These are phyloP conservation scores for Aechmea fasciata DNA, from an alignment of 176 grass and related monocot genomes.

Conservation along the genomic window DNA sequence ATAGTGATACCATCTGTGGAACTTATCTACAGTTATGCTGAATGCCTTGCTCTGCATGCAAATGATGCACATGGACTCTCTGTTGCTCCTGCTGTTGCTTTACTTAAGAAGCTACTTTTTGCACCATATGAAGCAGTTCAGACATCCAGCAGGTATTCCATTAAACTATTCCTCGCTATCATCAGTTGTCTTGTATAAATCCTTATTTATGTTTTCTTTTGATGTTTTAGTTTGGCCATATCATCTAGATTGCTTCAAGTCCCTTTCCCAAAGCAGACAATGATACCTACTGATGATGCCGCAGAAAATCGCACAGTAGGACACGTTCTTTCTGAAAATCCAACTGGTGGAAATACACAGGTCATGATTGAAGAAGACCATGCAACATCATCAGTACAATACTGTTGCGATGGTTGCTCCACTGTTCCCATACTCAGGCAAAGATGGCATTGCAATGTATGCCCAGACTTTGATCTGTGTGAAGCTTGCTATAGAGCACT, in stretches of 20 bases:
- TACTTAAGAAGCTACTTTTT: slow-evolving; percentile 92
- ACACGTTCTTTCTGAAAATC: slow-evolving; percentile 34
- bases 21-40: slow-evolving; percentile 94
- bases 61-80: slow-evolving; percentile 50
- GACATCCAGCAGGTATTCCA: slow-evolving; percentile 81
- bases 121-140: slow-evolving; percentile 93
- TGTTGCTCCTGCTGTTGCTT: slow-evolving; percentile 71
- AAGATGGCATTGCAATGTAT: slow-evolving; percentile 93
- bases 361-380: slow-evolving; percentile 94
- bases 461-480: slow-evolving; percentile 94
- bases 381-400: slow-evolving; percentile 82
- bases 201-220: slow-evolving; percentile 1
- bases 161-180: slow-evolving; percentile 14
- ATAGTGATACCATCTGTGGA: slow-evolving; percentile 90
- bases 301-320: slow-evolving; percentile 46
- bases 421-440: slow-evolving; percentile 90
- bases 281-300: slow-evolving; percentile 79
- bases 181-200: neutral
- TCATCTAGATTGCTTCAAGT: slow-evolving; percentile 97
- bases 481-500: slow-evolving; percentile 94
- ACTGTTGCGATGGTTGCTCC: slow-evolving; percentile 98
- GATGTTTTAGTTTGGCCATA: slow-evolving; percentile 81
- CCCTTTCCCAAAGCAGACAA: slow-evolving; percentile 98
- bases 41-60: slow-evolving; percentile 67
- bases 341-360: slow-evolving; percentile 49